phyloP scores from a whole-genome alignment of 176 grass and related monocot species.

The Oryza punctata region DNA sequence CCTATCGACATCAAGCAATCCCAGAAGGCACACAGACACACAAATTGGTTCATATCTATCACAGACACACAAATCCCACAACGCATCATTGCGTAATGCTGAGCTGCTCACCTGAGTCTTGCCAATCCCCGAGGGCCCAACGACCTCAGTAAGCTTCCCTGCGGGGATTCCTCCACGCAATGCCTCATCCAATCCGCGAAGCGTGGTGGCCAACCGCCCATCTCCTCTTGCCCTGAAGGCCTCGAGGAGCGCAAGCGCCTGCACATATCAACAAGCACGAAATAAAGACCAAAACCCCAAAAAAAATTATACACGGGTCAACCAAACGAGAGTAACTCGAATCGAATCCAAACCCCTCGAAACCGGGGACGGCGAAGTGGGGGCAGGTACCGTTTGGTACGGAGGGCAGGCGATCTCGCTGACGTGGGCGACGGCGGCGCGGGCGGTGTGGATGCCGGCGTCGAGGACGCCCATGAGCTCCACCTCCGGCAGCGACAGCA shows the following conservation, averaged over 20 bases:
- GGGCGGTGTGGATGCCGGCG: conserved; percentile 48
- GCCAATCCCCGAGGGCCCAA: conserved; percentile 88
- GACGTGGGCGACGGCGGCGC: conserved; percentile 58
- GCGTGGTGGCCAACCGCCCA: conserved; percentile 64
- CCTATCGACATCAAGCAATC: neutral
- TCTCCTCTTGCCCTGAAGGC: conserved; percentile 43
- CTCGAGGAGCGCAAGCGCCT: conserved; percentile 55
- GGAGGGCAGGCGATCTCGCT: conserved; percentile 85
- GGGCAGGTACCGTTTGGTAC: conserved; percentile 57
- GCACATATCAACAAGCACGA: neutral
- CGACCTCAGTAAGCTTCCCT: conserved; percentile 82
- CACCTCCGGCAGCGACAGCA: conserved; percentile 84
- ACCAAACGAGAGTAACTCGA: neutral
- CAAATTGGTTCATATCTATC: conserved; percentile 11
- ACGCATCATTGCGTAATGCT: neutral
- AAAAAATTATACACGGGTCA: neutral
- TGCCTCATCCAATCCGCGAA: conserved; percentile 71
- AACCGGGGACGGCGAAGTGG: neutral
- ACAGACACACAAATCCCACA: neutral
- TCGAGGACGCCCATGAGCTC: conserved; percentile 79
- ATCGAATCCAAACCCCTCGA: neutral
- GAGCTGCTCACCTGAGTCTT: conserved; percentile 75
- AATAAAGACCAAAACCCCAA: neutral
- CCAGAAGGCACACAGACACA: neutral
- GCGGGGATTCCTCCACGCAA: conserved; percentile 75